These are phyloP conservation scores for Pichia manshurica DNA, from an alignment of 805 yeast genomes.

Conservation along the genomic window DNA sequence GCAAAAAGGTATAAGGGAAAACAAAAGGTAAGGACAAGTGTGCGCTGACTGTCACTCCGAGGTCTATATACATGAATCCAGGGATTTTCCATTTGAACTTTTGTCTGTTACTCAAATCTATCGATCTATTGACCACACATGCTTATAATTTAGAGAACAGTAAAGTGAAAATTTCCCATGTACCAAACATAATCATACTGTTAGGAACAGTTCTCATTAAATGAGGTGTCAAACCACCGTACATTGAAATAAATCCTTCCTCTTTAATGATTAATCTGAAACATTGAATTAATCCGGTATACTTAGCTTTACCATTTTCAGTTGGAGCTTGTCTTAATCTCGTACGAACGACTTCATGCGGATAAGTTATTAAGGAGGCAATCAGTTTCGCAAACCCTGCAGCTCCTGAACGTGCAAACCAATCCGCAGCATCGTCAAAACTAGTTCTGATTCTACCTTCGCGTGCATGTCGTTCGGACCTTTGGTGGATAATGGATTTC, in stretches of 20 bases:
- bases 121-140: not conserved
- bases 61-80: no score
- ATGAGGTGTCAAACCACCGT: slow-evolving; percentile 97
- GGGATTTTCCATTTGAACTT: no score
- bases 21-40: no score
- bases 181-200: slow-evolving; percentile 97
- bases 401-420: slow-evolving; percentile 95
- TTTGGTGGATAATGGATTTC: slow-evolving; percentile 59
- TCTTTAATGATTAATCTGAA: slow-evolving; percentile 81
- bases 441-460: slow-evolving; percentile 38
- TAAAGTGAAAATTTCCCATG: slow-evolving; percentile 84
- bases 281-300: slow-evolving; percentile 84
- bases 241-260: slow-evolving; percentile 90
- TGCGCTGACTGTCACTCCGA: no score
- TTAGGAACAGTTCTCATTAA: slow-evolving; percentile 95
- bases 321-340: slow-evolving; percentile 90
- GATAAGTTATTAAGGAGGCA: slow-evolving; percentile 90
- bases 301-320: slow-evolving; percentile 65
- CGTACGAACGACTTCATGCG: slow-evolving; percentile 96
- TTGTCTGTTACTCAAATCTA: no score
- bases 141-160: slow-evolving; percentile 36
- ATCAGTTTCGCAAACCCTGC: slow-evolving; percentile 95
- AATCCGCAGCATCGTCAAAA: slow-evolving; percentile 66
- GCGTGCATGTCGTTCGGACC: slow-evolving; percentile 35
- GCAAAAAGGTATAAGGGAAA: not conserved